Base-by-base conservation (phyloP, 495 filamentous ascomycete genomes). In the Cercophora sp. region DNA sequence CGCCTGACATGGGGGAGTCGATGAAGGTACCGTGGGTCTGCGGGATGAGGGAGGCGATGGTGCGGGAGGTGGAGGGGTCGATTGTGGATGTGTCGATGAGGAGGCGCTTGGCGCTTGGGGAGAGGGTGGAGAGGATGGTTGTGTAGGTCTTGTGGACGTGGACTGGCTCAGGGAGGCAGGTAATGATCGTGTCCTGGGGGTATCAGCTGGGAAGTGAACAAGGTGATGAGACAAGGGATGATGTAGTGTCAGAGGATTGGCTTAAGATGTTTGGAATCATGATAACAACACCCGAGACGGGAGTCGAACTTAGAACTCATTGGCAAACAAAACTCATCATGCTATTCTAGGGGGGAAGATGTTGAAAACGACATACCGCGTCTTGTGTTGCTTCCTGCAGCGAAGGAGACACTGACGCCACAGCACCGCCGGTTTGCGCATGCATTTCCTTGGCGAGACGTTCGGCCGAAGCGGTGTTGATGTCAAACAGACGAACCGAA, bases 51-150 rank as follows among this genome's bases (percentile, higher is more conserved):
- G 79, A 74, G 6, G 85, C 85, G 24, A 91, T 78, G 51, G 82
- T 75, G 49, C 78, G 79, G 2, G 87, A 90, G 1, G 89, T 84
- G 16, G 81, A 75, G 0, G 89, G 88, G 64, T 95, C 89, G 51
- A 95, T 94, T 8, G 89, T 95, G 3, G 89, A 94, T 48, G 80
- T 85, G 57, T 92, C 88, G 57, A 92, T 88, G 62, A 89, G 89
- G 19, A 90, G 59, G 37, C 80, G 67, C 18, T 64, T 60, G 4
- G 59, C 18, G 2, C 53, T 51, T 13, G 44, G n/a, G 8, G 78
- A 64, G 4, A 82, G 66, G 11, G 20, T 66, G 15, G 63, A 70
- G 20, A 89, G 71, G 52, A 95, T 85, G 9, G 78, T 73, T 31
- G 78, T 66, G 58, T 85, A 93, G 16, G 91, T 83, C 11, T 79